Base-by-base conservation (phyloP, 352 stramenopile genomes). In the Pythium brassicae region DNA sequence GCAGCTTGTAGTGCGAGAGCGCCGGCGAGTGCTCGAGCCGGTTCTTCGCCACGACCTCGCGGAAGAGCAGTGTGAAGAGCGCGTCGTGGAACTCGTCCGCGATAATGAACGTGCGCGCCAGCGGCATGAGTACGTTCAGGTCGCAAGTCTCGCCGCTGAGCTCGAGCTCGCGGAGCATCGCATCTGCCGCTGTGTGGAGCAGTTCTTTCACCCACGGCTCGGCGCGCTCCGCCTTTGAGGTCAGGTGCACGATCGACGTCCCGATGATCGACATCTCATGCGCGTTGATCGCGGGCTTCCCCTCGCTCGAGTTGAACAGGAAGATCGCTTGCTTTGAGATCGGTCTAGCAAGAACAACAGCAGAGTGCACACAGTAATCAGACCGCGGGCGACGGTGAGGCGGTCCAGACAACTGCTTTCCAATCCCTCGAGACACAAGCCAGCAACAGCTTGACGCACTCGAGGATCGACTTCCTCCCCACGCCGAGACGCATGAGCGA, bases 401-500 rank as follows among this genome's bases (percentile, higher is more conserved):
- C n/a, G n/a, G n/a, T n/a, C n/a, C n/a, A n/a, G n/a, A n/a, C n/a
- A n/a, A n/a, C n/a, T n/a, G n/a, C n/a, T n/a, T n/a, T n/a, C n/a
- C 11, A 22, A n/a, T 14, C 15, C 4, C 2, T 8, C 10, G 35
- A 20, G 12, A 50, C 10, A 42, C 32, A 20, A 43, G 9, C 6
- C 9, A 43, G 0, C 23, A 22, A 19, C 29, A 27, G 15, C 12
- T 2, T 17, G 3, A 77, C 76, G 37, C 68, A 89, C 77, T 78
- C 61, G 23, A 88, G 63, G 57, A 90, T 87, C 15, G 59, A 69
- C 25, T 74, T 65, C 1, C 76, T 72, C 0, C 77, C 80, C 11
- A 90, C 73, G 29, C 77, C 74, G 19, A 90, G 66, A 14, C 75
- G 73, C 64, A 74, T 75, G 39, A 88, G 53, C 32, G 72, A 65